phyloP scores from a whole-genome alignment of 2,329 filamentous ascomycete species.

The Neocatenulostroma microsporum region DNA sequence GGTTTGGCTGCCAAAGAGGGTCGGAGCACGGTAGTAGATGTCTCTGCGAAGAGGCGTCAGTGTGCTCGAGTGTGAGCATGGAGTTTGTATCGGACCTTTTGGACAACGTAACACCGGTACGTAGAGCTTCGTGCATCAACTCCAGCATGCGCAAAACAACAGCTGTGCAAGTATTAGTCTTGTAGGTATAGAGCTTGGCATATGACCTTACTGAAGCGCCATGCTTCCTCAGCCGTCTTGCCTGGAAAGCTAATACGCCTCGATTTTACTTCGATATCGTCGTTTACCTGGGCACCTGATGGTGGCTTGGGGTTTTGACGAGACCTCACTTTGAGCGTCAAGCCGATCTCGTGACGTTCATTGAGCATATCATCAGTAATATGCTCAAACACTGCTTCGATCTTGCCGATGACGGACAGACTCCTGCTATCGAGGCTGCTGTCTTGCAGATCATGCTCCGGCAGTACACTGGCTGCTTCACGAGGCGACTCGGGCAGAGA shows the following conservation, averaged over 20 bases:
- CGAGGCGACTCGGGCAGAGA: too few species aligned
- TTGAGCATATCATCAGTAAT: conserved; percentile 44
- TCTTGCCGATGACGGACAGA: conserved; percentile 42
- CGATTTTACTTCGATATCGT: conserved; percentile 10
- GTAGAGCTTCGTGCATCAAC: conserved; percentile 47
- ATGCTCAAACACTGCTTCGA: conserved; percentile 49
- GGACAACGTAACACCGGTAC: conserved; percentile 43
- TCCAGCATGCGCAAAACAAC: conserved; percentile 49
- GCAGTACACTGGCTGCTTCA: too few species aligned
- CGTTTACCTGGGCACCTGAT: conserved; percentile 7
- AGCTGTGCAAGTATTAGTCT: conserved; percentile 31
- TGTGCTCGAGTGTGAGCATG: too few species aligned
- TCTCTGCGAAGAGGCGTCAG: conserved; percentile 46
- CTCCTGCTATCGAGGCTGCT: too few species aligned
- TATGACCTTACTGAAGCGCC: conserved; percentile 45
- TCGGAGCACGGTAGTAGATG: conserved; percentile 69
- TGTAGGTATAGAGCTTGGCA: conserved; percentile 9
- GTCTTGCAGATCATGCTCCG: too few species aligned
- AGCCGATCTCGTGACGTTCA: conserved; percentile 39
- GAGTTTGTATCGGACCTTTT: conserved; percentile 46
- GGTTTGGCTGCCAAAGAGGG: conserved; percentile 61
- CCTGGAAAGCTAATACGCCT: conserved; percentile 45
- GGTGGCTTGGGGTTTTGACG: neutral
- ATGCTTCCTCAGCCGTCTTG: conserved; percentile 48
- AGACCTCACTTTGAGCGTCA: conserved; percentile 39